These are phyloP conservation scores for Lanmaoa pseudosensibilis DNA, from an alignment of 768 basidiomycete species.

Conservation along the genomic window DNA sequence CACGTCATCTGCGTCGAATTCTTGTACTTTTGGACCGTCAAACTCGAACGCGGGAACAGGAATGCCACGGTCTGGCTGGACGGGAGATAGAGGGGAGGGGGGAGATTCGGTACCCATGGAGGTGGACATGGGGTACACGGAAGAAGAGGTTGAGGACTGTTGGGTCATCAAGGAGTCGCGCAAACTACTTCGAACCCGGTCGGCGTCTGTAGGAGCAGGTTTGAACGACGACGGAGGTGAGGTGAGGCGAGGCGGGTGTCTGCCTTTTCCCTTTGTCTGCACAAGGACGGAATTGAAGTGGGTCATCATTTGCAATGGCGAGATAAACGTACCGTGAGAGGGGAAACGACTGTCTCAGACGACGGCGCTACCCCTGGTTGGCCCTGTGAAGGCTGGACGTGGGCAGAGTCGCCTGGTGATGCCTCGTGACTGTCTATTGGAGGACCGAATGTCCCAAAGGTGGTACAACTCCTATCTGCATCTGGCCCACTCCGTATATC, in stretches of 20 bases:
- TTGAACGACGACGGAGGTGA: slow-evolving; percentile 37
- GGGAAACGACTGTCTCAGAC: slow-evolving; percentile 12
- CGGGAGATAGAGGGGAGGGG: slow-evolving; percentile 59
- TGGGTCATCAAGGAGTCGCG: slow-evolving; percentile 58
- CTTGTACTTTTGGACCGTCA: slow-evolving; percentile 49
- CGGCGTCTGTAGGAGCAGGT: slow-evolving; percentile 24
- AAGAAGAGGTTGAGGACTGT: slow-evolving; percentile 68
- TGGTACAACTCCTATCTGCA: slow-evolving; percentile 26
- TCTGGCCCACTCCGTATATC: slow-evolving; percentile 10
- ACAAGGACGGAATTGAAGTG: slow-evolving; percentile 13
- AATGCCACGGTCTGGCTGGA: slow-evolving; percentile 41
- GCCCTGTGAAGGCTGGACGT: slow-evolving; percentile 1
- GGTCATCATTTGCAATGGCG: slow-evolving; percentile 12
- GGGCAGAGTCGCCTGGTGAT: not conserved
- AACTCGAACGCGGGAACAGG: slow-evolving; percentile 49
- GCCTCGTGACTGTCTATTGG: slow-evolving; percentile 15
- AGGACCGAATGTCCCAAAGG: slow-evolving; percentile 29
- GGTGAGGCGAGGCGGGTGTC: slow-evolving; percentile 38
- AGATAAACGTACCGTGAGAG: slow-evolving; percentile 23
- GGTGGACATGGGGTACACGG: slow-evolving; percentile 74
- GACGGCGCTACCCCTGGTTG: slow-evolving; percentile 15
- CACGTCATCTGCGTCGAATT: slow-evolving; percentile 73
- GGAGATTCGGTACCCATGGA: slow-evolving; percentile 66
- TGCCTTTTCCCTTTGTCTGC: slow-evolving; percentile 37
- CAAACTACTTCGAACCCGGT: slow-evolving; percentile 53